Evolutionary conservation across 192 early-diverging fungal species (phyloP).

Genomic region (Linnemannia hyalina): DNA sequence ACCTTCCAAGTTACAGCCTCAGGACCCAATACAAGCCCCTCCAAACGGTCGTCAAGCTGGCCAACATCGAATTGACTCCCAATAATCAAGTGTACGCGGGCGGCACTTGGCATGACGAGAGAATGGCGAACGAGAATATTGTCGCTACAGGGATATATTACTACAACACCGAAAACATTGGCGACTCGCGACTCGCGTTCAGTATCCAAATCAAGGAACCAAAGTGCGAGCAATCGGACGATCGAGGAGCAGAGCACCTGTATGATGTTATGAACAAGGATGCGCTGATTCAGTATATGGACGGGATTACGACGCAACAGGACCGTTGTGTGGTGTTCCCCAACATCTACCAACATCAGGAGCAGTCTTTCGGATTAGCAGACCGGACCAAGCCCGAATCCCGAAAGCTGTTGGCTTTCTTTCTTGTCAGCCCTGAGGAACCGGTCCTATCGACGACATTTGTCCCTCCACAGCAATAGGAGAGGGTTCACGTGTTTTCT

Average conservation of each 20-base stretch:
- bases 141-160: conserved; percentile 82
- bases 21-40: conserved; percentile 48
- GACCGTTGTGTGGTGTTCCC: conserved; percentile 78
- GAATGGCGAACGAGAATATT: conserved; percentile 77
- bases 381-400: conserved; percentile 64
- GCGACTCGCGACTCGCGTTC: conserved; percentile 61
- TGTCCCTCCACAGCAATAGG: conserved; percentile 75
- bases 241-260: conserved; percentile 28
- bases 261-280: conserved; percentile 56
- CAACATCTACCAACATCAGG: conserved; percentile 78
- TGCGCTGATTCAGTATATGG: conserved; percentile 58
- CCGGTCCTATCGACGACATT: conserved; percentile 67
- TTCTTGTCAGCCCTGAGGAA: conserved; percentile 73
- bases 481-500: background rate
- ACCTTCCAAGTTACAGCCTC: conserved; percentile 10
- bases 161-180: conserved; percentile 78
- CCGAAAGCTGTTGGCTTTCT: conserved; percentile 77
- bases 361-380: conserved; percentile 69
- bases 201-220: conserved; percentile 19
- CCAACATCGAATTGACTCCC: conserved; percentile 76
- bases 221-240: background rate
- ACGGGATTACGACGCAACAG: conserved; percentile 56
- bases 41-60: conserved; percentile 75
- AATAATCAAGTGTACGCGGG: conserved; percentile 68
- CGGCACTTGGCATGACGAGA: conserved; percentile 77